Percentiles rank a stretch among this genome's conserved stretches.
Evolutionary conservation across 2,329 filamentous ascomycete species (phyloP).

Genomic region (Cladosporium sp.): DNA sequence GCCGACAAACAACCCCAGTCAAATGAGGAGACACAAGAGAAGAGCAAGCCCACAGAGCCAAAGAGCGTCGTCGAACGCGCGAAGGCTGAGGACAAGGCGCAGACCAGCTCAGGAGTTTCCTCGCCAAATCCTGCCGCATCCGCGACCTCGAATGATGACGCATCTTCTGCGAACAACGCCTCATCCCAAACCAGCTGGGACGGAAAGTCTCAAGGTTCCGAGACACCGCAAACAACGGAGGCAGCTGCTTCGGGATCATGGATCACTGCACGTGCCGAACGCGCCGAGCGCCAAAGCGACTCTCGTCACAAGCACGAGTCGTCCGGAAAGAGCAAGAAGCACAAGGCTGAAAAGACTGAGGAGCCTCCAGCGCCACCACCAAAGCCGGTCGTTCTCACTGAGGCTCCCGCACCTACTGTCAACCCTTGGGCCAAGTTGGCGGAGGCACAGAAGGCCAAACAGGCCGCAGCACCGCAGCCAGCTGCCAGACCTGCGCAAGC

Average conservation of each 20-base stretch:
- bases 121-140: slow-evolving; percentile 59
- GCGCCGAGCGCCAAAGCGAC: slow-evolving; percentile 36
- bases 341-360: slow-evolving; percentile 32
- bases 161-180: slow-evolving; percentile 61
- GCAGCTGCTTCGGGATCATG: slow-evolving; percentile 48
- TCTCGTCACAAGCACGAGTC: slow-evolving; percentile 25
- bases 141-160: slow-evolving; percentile 63
- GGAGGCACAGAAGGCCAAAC: slow-evolving; percentile 63
- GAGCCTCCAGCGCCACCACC: slow-evolving; percentile 37
- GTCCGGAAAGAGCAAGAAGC: slow-evolving; percentile 22
- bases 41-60: slow-evolving; percentile 32
- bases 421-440: slow-evolving; percentile 86
- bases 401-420: slow-evolving; percentile 78
- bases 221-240: slow-evolving; percentile 45
- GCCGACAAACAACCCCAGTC: slow-evolving; percentile 42
- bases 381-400: slow-evolving; percentile 65
- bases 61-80: slow-evolving; percentile 36
- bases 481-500: slow-evolving; percentile 24
- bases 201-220: slow-evolving; percentile 63
- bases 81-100: slow-evolving; percentile 34
- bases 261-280: slow-evolving; percentile 52
- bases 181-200: slow-evolving; percentile 69
- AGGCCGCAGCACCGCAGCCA: slow-evolving; percentile 33
- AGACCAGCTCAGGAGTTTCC: slow-evolving; percentile 39
- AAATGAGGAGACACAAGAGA: slow-evolving; percentile 26